phyloP scores from a whole-genome alignment of 129 eudicot species.

The Saussurea involucrata region DNA sequence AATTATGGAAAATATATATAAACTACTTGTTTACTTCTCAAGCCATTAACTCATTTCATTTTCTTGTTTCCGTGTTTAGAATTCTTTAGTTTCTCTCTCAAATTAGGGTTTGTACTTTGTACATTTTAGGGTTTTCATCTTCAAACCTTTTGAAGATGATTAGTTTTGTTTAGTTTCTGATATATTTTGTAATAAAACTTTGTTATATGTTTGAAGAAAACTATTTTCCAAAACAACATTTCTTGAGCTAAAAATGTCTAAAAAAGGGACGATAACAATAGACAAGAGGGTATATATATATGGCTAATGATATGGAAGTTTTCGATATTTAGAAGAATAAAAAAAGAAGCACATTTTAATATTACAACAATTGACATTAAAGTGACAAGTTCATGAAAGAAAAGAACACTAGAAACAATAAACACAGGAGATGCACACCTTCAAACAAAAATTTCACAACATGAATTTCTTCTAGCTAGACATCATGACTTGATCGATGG shows the following conservation, averaged over 20 bases:
- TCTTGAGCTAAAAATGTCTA: not conserved
- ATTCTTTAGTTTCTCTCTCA: too few species aligned
- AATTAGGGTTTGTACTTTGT: too few species aligned
- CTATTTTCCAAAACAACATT: not conserved
- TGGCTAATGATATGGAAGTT: not conserved
- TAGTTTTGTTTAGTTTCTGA: too few species aligned
- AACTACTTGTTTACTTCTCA: too few species aligned
- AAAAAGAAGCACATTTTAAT: not conserved
- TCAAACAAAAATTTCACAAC: not conserved
- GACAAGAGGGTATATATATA: not conserved
- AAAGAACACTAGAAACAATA: slow-evolving; percentile 10
- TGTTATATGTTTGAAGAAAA: too few species aligned
- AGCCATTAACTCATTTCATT: too few species aligned
- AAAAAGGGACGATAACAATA: not conserved
- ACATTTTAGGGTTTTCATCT: too few species aligned
- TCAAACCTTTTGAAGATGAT: too few species aligned
- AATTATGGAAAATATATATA: too few species aligned
- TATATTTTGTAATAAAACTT: too few species aligned
- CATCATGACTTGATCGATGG: slow-evolving; percentile 83
- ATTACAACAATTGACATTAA: slow-evolving; percentile 16
- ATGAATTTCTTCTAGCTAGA: slow-evolving; percentile 41
- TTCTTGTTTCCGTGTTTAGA: too few species aligned
- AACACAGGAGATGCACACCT: slow-evolving; percentile 15
- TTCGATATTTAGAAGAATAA: not conserved
- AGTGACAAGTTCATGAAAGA: slow-evolving; percentile 11